phyloP scores from a whole-genome alignment of 306 rosid genomes.

The Quercus gilva region DNA sequence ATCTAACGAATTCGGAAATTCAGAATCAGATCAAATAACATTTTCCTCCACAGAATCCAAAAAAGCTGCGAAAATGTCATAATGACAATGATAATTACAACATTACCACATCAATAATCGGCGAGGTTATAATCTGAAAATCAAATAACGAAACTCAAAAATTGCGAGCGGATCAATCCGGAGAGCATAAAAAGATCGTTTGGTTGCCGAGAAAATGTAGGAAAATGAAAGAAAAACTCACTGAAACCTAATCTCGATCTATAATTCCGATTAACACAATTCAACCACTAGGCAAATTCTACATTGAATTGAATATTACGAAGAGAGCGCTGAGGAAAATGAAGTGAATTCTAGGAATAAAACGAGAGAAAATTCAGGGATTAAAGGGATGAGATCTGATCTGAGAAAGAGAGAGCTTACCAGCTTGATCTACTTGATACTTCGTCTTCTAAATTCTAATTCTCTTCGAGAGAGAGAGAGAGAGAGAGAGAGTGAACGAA shows the following conservation, averaged over 20 bases:
- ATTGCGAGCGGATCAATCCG: neutral
- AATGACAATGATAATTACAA: neutral
- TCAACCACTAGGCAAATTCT: neutral
- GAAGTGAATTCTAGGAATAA: neutral
- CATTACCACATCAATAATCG: neutral
- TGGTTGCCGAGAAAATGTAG: neutral
- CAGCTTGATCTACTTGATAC: neutral
- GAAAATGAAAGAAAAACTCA: neutral
- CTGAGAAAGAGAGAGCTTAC: neutral
- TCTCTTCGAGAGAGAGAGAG: neutral
- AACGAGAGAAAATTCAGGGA: neutral
- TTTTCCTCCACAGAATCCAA: neutral
- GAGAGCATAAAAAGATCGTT: neutral
- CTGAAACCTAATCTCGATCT: neutral
- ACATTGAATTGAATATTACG: neutral
- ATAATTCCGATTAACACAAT: neutral
- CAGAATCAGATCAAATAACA: slow-evolving; percentile 1
- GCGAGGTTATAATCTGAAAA: neutral
- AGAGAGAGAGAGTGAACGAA: neutral
- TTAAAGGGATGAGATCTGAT: neutral
- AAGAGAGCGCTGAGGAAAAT: neutral
- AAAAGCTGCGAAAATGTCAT: neutral
- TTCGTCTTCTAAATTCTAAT: neutral
- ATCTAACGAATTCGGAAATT: neutral
- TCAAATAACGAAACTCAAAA: neutral